Conservation (phyloP, 257 asterid species). For the Anisodus acutangulus region DNA sequence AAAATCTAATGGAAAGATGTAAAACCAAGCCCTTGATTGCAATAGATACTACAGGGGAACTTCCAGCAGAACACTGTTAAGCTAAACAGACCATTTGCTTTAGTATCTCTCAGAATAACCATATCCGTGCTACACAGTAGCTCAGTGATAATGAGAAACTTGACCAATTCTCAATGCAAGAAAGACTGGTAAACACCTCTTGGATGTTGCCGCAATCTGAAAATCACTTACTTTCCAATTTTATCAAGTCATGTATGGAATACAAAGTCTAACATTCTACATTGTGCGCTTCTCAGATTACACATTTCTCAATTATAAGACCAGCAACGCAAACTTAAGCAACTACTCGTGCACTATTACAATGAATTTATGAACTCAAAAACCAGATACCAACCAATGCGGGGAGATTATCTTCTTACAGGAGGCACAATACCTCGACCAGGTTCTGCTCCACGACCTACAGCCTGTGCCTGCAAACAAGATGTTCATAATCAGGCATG, state of each 20-base stretch:
- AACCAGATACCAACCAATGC: background rate
- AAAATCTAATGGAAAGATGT: background rate
- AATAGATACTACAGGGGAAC: background rate
- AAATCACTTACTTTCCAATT: background rate
- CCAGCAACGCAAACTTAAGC: background rate
- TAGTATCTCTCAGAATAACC: background rate
- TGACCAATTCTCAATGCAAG: background rate
- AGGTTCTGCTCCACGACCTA: conserved; percentile 85
- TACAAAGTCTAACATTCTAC: background rate
- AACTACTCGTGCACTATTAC: background rate
- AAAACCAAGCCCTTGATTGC: background rate
- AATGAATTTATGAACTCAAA: background rate
- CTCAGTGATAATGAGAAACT: background rate
- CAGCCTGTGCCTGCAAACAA: conserved; percentile 77
- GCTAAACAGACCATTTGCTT: background rate
- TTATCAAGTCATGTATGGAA: background rate
- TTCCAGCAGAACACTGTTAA: background rate
- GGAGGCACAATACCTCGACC: conserved; percentile 91
- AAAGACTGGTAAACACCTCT: background rate
- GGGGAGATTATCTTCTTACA: conserved; percentile 64
- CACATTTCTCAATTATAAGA: background rate
- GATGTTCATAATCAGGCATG: conserved; percentile 32
- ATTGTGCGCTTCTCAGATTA: background rate
- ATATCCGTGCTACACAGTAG: background rate
- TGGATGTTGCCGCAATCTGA: background rate